Conservation (phyloP, 257 asterid genomes). For the Gentiana straminea region DNA sequence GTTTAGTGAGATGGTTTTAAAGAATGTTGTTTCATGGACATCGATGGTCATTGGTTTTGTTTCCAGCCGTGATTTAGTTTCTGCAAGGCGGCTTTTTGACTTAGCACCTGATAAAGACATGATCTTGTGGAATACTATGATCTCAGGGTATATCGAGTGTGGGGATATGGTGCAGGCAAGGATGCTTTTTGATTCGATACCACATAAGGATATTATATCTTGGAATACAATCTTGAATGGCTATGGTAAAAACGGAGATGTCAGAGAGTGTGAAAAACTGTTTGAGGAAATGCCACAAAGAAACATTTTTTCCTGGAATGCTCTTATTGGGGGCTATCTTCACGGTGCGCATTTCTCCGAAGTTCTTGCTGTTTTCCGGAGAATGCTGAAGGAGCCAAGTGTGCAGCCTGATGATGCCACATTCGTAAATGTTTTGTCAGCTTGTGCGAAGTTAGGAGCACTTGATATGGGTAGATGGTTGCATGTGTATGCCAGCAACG, state of each 20-base stretch:
- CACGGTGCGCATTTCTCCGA: conserved; percentile 30
- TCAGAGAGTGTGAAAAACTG: conserved; percentile 45
- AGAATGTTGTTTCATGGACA: conserved; percentile 86
- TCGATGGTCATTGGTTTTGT: conserved; percentile 61
- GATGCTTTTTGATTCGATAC: conserved; percentile 62
- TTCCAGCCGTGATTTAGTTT: conserved; percentile 36
- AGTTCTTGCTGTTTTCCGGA: conserved; percentile 44
- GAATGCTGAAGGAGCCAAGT: conserved; percentile 42
- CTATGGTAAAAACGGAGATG: conserved; percentile 54
- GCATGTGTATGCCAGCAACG: conserved; percentile 44
- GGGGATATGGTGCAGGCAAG: conserved; percentile 63
- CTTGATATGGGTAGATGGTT: conserved; percentile 72
- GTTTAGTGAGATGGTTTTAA: conserved; percentile 59
- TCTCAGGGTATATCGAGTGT: conserved; percentile 36
- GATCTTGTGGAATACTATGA: conserved; percentile 71
- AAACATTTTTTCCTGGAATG: conserved; percentile 86
- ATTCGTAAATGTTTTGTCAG: conserved; percentile 48
- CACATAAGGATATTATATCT: conserved; percentile 63
- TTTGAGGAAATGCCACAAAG: conserved; percentile 51
- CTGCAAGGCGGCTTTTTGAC: conserved; percentile 64
- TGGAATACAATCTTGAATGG: conserved; percentile 79
- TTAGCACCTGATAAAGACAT: conserved; percentile 71
- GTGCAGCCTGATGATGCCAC: conserved; percentile 74
- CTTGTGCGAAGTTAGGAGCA: conserved; percentile 65
- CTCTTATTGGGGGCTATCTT: conserved; percentile 64